Evolutionary conservation across 108 stramenopile genomes (phyloP).

Genomic region (Cyclotella choctawhatcheeana): DNA sequence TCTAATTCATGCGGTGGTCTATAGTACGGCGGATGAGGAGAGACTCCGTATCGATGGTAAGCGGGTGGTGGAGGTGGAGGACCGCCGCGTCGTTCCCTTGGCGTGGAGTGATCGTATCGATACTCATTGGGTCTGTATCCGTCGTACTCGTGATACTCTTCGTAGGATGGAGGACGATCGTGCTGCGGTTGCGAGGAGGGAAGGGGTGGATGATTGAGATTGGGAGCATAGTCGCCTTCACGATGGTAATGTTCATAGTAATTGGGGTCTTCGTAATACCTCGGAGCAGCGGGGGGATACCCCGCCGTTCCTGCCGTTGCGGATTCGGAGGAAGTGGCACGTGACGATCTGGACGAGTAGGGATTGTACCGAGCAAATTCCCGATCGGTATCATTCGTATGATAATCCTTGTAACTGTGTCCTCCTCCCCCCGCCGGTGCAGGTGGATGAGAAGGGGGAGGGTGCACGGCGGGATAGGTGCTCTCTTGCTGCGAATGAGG

Average conservation of each 20-base stretch:
- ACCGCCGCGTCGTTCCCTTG: not conserved
- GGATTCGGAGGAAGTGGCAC: no score
- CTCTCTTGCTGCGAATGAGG: not conserved
- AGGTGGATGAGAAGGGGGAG: not conserved
- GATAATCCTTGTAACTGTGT: not conserved
- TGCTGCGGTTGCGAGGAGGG: not conserved
- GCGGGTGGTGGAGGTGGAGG: conserved; percentile 1
- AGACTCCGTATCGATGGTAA: no score
- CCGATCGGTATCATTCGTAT: not conserved
- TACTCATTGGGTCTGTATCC: no score
- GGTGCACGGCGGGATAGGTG: no score
- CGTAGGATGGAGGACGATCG: not conserved
- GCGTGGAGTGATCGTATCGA: not conserved
- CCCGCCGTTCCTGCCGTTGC: no score
- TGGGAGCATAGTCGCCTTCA: no score
- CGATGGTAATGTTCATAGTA: not conserved
- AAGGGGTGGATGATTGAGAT: no score
- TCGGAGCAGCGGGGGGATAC: no score
- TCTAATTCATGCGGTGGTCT: not conserved
- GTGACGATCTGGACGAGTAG: not conserved
- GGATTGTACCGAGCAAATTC: conserved; percentile 8
- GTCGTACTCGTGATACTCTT: not conserved
- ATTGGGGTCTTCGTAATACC: conserved; percentile 1
- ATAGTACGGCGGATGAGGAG: not conserved
- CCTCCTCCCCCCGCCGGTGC: not conserved